These are phyloP conservation scores for Saccharomycopsis hybrid DNA, from an alignment of 1,139 yeast species.

Conservation along the genomic window DNA sequence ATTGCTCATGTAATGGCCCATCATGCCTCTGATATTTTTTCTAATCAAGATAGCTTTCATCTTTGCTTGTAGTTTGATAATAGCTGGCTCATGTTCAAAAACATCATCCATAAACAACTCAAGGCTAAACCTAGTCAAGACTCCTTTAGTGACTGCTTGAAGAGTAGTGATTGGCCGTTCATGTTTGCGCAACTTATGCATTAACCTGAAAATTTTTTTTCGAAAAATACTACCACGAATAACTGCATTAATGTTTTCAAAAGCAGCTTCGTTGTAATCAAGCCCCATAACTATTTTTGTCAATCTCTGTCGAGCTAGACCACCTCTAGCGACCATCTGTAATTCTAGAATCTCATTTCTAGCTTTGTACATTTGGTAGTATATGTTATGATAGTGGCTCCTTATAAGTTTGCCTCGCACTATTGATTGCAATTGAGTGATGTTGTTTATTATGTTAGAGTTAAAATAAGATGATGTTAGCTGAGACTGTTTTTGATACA, in stretches of 20 bases:
- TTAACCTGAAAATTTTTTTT: constrained; percentile 26
- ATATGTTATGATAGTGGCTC: constrained; percentile 15
- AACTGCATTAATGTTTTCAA: constrained; percentile 38
- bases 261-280: constrained; percentile 34
- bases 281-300: constrained; percentile 32
- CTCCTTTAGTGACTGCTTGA: constrained; percentile 40
- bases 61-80: constrained; percentile 33
- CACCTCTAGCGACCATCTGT: constrained; percentile 49
- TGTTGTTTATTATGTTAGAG: constrained; percentile 12
- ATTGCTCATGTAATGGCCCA: constrained; percentile 49
- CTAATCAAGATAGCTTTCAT: constrained; percentile 32
- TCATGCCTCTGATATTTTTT: constrained; percentile 31
- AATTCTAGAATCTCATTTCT: constrained; percentile 28
- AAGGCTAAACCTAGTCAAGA: constrained; percentile 42
- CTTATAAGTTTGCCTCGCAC: constrained; percentile 28
- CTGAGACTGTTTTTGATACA: constrained; percentile 3
- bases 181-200: constrained; percentile 26
- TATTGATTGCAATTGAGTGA: constrained; percentile 36
- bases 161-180: constrained; percentile 28
- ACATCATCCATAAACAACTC: constrained; percentile 46
- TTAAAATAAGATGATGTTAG: neutral
- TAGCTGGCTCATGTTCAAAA: constrained; percentile 33
- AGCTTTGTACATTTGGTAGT: constrained; percentile 10
- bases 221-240: constrained; percentile 42
- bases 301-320: constrained; percentile 37